Base-by-base conservation (phyloP, 768 basidiomycete genomes). In the Leucosporidium yakuticum region DNA sequence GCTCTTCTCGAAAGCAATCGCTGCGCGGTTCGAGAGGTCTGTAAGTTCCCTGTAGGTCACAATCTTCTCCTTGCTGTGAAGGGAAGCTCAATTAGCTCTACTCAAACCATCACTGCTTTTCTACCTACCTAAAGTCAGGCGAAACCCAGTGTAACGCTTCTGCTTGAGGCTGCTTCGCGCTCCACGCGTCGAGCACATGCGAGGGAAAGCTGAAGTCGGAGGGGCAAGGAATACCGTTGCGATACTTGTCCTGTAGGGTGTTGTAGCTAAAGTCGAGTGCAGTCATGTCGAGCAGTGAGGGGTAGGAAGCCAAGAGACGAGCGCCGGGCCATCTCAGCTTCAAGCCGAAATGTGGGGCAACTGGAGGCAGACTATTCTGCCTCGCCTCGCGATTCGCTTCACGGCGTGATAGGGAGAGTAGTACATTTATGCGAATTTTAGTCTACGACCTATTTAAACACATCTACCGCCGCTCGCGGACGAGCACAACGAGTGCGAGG, bases 391-490 rank as follows among this genome's bases (percentile, higher is more conserved):
- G 39, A 44, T 44, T 44, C 39, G 11, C 39, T 15, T 8, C 17
- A 2, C 6, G 39, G 6, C 39, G 11, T 2, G 6, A 15, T 15
- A 44, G 14, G 3, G 14, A 44, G 39, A 44, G 39, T 44, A 15
- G 39, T 44, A 44, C 39, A 44, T 44, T 44, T 44, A 44, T 44
- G 39, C 8, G 39, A 44, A 15, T 44, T 44, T 12, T 44, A 44
- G 14, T 44, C 39, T 44, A 44, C 39, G 39, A 12, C 39, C 39
- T 44, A 15, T 44, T 44, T 15, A 15, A 15, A 44, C 39, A 44
- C 55, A 23, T 59, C 59, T 60, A 75, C 21, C 74, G 60, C 57
- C 68, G 56, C 51, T 75, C 74, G 60, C 69, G 67, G 5, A 71
- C 74, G 14, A 75, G 62, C 0, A 66, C 19, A 9, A 73, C 69